Conservation (phyloP, 83 land plant genomes). For the Isoetes engelmannii region DNA sequence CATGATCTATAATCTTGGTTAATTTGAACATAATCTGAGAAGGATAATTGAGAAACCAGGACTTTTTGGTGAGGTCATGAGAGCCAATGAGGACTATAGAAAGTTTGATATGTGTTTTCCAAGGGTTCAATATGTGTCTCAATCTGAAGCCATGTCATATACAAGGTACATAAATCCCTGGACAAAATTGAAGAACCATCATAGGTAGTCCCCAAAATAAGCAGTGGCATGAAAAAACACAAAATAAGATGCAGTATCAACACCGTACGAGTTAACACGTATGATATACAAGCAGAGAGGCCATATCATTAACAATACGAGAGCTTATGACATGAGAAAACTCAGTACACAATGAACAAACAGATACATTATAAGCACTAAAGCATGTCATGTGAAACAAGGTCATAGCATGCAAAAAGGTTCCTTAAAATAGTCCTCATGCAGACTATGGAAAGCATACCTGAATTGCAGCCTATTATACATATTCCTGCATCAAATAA, state of each 20-base stretch:
- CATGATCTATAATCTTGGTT: slow-evolving; percentile 7
- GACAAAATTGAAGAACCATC: slow-evolving; percentile 22
- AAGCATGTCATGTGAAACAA: neutral
- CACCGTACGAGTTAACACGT: slow-evolving; percentile 7
- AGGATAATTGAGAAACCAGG: slow-evolving; percentile 18
- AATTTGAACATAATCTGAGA: slow-evolving; percentile 26
- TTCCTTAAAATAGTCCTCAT: neutral
- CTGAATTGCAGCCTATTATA: slow-evolving; percentile 19
- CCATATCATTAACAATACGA: neutral
- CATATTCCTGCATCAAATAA: slow-evolving; percentile 19
- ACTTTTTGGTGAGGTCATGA: slow-evolving; percentile 17
- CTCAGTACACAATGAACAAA: too few relatives aligned
- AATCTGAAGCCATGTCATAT: slow-evolving; percentile 11
- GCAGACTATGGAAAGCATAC: neutral
- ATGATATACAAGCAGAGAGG: neutral
- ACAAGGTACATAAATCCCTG: slow-evolving; percentile 18
- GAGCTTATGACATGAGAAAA: neutral
- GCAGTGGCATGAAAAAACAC: too few relatives aligned
- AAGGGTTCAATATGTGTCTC: slow-evolving; percentile 13
- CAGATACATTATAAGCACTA: too few relatives aligned
- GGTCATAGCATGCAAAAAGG: neutral
- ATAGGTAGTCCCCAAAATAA: neutral
- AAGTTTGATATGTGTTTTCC: slow-evolving; percentile 16
- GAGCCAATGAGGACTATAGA: slow-evolving; percentile 12
- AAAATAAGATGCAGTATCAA: too few relatives aligned